phyloP scores from a whole-genome alignment of 2,329 filamentous ascomycete genomes.

The Boeremia lycopersici region DNA sequence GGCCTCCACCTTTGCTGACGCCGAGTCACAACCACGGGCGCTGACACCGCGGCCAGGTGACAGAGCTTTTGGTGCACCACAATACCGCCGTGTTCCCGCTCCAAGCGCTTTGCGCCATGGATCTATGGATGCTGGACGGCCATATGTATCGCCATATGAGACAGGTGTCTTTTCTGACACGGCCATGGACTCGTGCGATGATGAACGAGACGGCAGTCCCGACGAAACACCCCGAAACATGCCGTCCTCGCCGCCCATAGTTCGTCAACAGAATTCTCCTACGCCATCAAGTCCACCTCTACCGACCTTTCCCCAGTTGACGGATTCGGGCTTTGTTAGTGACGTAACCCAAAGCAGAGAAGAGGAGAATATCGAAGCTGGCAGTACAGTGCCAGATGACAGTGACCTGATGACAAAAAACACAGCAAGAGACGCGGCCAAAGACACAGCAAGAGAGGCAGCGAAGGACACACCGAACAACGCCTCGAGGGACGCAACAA shows the following conservation, averaged over 20 bases:
- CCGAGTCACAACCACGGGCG: constrained; percentile 75
- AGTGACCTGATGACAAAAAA: constrained; percentile 28
- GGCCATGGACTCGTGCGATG: constrained; percentile 53
- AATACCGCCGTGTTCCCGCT: constrained; percentile 38
- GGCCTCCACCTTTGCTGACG: constrained; percentile 58
- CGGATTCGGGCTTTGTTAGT: constrained; percentile 85
- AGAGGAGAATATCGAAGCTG: constrained; percentile 61
- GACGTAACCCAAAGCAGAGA: constrained; percentile 74
- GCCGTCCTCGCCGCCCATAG: constrained; percentile 86
- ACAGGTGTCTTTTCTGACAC: constrained; percentile 48
- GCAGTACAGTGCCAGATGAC: constrained; percentile 24
- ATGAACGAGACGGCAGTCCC: constrained; percentile 53
- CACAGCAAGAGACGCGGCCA: neutral
- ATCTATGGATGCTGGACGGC: constrained; percentile 57
- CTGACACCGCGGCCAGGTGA: constrained; percentile 74
- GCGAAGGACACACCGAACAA: constrained; percentile 14
- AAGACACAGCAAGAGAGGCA: neutral
- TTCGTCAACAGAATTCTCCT: constrained; percentile 62
- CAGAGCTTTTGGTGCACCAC: constrained; percentile 42
- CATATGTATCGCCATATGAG: constrained; percentile 44
- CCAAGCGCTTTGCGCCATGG: constrained; percentile 65
- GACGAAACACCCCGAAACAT: constrained; percentile 77
- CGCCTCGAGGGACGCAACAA: neutral
- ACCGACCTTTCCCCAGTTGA: constrained; percentile 61
- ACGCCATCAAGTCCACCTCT: constrained; percentile 78